phyloP scores from a whole-genome alignment of 2,329 filamentous ascomycete species.

The Monosporascus sp. region DNA sequence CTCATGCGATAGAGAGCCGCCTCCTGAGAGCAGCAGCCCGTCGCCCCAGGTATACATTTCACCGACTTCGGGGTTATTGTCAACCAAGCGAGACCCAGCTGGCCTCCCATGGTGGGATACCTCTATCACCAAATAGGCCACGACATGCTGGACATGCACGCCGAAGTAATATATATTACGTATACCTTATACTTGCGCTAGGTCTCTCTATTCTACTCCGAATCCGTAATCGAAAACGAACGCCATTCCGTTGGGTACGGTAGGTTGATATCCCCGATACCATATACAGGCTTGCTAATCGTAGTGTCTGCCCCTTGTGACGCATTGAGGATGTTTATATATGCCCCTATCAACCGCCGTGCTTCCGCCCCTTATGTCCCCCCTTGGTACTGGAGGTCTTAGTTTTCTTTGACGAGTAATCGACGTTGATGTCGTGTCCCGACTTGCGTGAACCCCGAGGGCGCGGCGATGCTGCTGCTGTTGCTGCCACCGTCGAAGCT shows the following conservation, averaged over 20 bases:
- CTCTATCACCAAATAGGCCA: too few relatives aligned
- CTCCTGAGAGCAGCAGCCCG: too few relatives aligned
- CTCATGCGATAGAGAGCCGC: too few relatives aligned
- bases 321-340: not conserved
- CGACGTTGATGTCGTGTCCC: slow-evolving; percentile 15
- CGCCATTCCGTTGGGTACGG: not conserved
- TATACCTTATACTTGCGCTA: too few relatives aligned
- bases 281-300: not conserved
- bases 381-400: slow-evolving; percentile 22
- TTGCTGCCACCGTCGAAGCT: not conserved
- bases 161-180: too few relatives aligned
- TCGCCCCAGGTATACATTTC: too few relatives aligned
- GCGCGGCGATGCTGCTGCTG: slow-evolving; percentile 8
- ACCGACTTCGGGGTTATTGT: too few relatives aligned
- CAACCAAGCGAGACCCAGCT: too few relatives aligned
- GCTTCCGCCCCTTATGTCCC: slow-evolving; percentile 21
- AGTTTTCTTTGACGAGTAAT: slow-evolving; percentile 19
- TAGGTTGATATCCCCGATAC: not conserved
- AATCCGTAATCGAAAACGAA: not conserved
- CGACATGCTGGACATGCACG: too few relatives aligned
- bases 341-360: not conserved
- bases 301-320: not conserved
- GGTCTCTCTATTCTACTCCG: too few relatives aligned
- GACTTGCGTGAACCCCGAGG: slow-evolving; percentile 16
- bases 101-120: too few relatives aligned